phyloP scores from a whole-genome alignment of 306 rosid species.

The Glycine latifolia region DNA sequence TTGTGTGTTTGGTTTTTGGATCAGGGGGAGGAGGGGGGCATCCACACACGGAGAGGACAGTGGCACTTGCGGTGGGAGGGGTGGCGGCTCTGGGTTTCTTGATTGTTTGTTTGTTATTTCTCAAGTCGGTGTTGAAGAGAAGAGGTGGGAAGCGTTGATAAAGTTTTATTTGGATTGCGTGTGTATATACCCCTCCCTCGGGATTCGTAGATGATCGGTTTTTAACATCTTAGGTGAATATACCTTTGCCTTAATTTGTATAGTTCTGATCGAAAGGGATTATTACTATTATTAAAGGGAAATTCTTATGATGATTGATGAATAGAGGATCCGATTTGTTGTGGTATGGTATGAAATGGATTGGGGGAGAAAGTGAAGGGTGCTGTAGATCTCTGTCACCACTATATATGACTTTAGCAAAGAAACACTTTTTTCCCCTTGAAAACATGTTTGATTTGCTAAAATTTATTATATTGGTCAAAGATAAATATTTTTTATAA shows the following conservation, averaged over 20 bases:
- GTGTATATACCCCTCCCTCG: constrained; percentile 27
- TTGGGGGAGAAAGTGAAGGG: constrained; percentile 23
- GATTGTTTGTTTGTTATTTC: constrained; percentile 71
- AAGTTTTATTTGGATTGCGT: background rate
- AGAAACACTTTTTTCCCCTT: constrained; percentile 11
- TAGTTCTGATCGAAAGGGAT: constrained; percentile 32
- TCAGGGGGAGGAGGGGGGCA: constrained; percentile 52
- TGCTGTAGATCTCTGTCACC: constrained; percentile 46
- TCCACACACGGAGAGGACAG: constrained; percentile 67
- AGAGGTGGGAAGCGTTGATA: constrained; percentile 55
- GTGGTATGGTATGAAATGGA: constrained; percentile 37
- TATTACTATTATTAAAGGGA: background rate
- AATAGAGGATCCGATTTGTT: constrained; percentile 36
- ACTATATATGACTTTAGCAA: constrained; percentile 22
- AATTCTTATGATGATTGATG: background rate
- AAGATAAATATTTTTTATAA: too few species aligned
- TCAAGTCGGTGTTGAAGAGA: constrained; percentile 65
- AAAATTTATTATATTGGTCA: too few species aligned
- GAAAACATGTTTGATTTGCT: too few species aligned
- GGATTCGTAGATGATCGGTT: background rate
- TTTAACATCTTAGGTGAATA: constrained; percentile 49
- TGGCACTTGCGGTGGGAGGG: constrained; percentile 91
- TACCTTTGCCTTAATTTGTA: constrained; percentile 46
- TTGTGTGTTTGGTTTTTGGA: background rate
- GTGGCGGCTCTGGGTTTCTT: constrained; percentile 79